Evolutionary conservation across 257 asterid genomes (phyloP).

Genomic region (Ocimum tenuiflorum): DNA sequence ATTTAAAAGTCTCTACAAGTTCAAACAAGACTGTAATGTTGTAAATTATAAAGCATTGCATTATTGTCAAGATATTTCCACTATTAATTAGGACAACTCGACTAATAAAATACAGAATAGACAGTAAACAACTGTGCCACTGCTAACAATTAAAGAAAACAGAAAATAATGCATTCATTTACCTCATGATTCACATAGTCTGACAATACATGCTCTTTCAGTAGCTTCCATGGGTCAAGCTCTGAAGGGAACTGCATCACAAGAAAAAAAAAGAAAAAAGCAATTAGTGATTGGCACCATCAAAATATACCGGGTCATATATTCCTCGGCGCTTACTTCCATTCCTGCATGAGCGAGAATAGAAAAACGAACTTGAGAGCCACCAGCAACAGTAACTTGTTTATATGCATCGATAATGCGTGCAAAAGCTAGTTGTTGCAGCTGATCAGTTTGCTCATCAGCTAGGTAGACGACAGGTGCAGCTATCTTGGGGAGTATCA

Average conservation of each 20-base stretch:
- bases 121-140: conserved; percentile 10
- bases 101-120: conserved; percentile 6
- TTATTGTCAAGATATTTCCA: conserved; percentile 14
- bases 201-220: conserved; percentile 62
- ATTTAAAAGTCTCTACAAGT: background rate
- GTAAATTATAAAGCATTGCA: background rate
- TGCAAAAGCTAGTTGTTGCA: conserved; percentile 62
- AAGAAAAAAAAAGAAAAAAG: conserved; percentile 21
- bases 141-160: conserved; percentile 7
- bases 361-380: conserved; percentile 74
- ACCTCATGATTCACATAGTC: conserved; percentile 92
- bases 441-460: conserved; percentile 69
- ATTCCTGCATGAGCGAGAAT: conserved; percentile 76
- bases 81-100: background rate
- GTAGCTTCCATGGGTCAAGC: conserved; percentile 80
- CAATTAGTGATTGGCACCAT: conserved; percentile 20
- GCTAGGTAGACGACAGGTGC: conserved; percentile 71
- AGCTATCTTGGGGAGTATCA: conserved; percentile 83
- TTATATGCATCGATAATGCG: conserved; percentile 87
- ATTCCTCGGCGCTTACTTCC: conserved; percentile 50
- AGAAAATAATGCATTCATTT: conserved; percentile 15
- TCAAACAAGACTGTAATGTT: background rate
- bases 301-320: conserved; percentile 17
- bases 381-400: conserved; percentile 73
- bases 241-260: conserved; percentile 79